Evolutionary conservation across 1,284 basidiomycete species (phyloP), one percentile per base, ranked within the genome.

Genomic region (Baeospora myosura): DNA sequence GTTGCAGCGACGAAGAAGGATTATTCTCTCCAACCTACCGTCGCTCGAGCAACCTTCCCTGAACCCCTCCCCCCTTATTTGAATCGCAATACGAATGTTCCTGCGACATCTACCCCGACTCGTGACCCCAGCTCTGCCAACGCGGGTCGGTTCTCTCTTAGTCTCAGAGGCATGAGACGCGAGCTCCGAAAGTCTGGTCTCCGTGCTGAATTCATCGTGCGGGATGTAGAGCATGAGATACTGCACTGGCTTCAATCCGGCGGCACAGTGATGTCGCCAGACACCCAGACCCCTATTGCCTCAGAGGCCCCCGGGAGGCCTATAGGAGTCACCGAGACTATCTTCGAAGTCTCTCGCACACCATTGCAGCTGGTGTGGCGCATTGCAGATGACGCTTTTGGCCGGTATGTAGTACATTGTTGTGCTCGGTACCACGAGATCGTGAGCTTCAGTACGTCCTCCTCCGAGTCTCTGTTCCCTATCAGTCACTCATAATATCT

Each of bases 351-450:
- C 3, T 71, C 70, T 4, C 66, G 83, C 16, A 78, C 78, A 5
- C 76, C 81, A 0, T 59, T 74, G 16, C 73, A 80, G 55, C 68
- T 88, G 20, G 69, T 88, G 2, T 89, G 86, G 86, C 69, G 64
- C 22, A 76, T 81, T 43, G 52, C 68, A 2, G 72, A 81, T 42
- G 81, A 86, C 53, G 65, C 75, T 0, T 88, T 87, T 63, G 76
- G 79, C 23, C 68, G 86, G 26, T 88, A 86, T 53, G 72, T 88
- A 36, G 76, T 88, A 5, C 86, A 89, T 50, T 88, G 85, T 50
- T 81, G 82, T 47, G 84, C 85, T 34, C 68, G 86, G 28, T 88
- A 82, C 59, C 76, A 88, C 56, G 77, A 78, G 43, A 61, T 88
- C 41, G 78, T 88, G 49, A 84, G 81, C 60, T 89, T 79, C 66